These are phyloP conservation scores for Scheffersomyces coipomensis DNA, from an alignment of 805 yeast genomes.

Conservation along the genomic window DNA sequence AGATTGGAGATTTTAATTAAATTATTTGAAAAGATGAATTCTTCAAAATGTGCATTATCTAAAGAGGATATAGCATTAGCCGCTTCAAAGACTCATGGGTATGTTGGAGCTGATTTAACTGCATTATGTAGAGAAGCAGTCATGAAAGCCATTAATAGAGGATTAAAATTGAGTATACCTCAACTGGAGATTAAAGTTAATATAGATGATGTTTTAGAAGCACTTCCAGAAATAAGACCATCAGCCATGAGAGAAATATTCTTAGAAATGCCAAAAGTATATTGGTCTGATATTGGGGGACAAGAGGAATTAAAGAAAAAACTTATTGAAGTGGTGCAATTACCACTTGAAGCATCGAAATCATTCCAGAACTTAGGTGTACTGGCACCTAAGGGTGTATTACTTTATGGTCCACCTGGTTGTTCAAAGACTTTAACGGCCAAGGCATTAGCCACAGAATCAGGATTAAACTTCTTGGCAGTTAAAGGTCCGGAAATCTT, in stretches of 20 bases:
- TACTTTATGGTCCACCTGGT: constrained; percentile 97
- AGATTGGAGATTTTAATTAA: constrained; percentile 69
- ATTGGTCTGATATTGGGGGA: constrained; percentile 96
- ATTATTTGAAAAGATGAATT: constrained; percentile 55
- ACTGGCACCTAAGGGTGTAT: constrained; percentile 87
- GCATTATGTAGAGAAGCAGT: constrained; percentile 89
- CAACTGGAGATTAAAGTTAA: constrained; percentile 45
- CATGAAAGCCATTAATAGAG: constrained; percentile 73
- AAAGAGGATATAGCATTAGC: constrained; percentile 56
- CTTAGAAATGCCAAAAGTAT: constrained; percentile 89
- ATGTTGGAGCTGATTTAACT: constrained; percentile 93
- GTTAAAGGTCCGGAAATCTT: constrained; percentile 94
- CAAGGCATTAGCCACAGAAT: constrained; percentile 97
- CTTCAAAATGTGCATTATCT: constrained; percentile 44
- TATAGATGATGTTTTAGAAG: constrained; percentile 60
- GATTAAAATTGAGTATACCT: constrained; percentile 30
- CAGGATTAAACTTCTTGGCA: constrained; percentile 92
- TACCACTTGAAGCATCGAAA: constrained; percentile 82
- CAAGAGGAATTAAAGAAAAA: constrained; percentile 80
- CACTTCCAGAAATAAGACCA: constrained; percentile 81
- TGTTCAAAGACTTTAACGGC: constrained; percentile 97
- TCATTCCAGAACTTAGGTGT: constrained; percentile 78
- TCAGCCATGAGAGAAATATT: constrained; percentile 97
- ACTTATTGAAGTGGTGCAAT: constrained; percentile 84
- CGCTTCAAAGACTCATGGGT: constrained; percentile 88